Evolutionary conservation across 306 rosid genomes (phyloP).

Genomic region (Urtica urens): DNA sequence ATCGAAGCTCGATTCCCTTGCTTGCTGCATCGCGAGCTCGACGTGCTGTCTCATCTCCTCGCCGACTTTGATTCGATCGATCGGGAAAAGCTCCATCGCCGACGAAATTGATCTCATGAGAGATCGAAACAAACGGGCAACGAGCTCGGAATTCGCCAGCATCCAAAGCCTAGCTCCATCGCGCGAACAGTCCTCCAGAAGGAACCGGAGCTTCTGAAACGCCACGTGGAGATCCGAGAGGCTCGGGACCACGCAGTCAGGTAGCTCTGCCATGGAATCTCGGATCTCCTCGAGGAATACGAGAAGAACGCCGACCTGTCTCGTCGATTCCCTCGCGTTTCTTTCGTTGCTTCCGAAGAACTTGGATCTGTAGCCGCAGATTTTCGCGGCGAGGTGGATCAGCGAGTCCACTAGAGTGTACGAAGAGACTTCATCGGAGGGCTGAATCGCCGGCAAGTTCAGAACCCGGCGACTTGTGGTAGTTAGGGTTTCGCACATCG

Average conservation of each 20-base stretch:
- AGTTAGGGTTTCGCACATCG: constrained; percentile 33
- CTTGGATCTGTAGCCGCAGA: constrained; percentile 25
- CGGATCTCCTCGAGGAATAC: constrained; percentile 45
- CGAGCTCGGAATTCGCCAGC: constrained; percentile 47
- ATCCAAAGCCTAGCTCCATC: constrained; percentile 48
- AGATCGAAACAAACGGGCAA: constrained; percentile 37
- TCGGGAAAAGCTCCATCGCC: constrained; percentile 48
- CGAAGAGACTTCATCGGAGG: constrained; percentile 29
- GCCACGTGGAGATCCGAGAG: constrained; percentile 58
- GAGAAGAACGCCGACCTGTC: constrained; percentile 35
- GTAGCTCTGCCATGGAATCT: constrained; percentile 12
- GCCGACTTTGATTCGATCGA: constrained; percentile 17
- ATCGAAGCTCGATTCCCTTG: constrained; percentile 32
- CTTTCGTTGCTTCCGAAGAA: constrained; percentile 35
- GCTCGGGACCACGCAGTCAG: constrained; percentile 22
- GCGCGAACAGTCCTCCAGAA: constrained; percentile 43
- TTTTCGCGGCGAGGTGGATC: constrained; percentile 22
- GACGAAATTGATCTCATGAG: constrained; percentile 37
- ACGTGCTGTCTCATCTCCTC: constrained; percentile 43
- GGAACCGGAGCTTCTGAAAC: constrained; percentile 50
- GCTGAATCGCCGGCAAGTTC: constrained; percentile 60
- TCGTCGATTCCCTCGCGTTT: constrained; percentile 35
- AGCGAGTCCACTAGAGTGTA: constrained; percentile 39
- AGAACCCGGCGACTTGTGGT: constrained; percentile 57
- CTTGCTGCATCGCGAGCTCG: constrained; percentile 37